Evolutionary conservation across 2,329 filamentous ascomycete species (phyloP).

Genomic region (Alternaria postmessia): DNA sequence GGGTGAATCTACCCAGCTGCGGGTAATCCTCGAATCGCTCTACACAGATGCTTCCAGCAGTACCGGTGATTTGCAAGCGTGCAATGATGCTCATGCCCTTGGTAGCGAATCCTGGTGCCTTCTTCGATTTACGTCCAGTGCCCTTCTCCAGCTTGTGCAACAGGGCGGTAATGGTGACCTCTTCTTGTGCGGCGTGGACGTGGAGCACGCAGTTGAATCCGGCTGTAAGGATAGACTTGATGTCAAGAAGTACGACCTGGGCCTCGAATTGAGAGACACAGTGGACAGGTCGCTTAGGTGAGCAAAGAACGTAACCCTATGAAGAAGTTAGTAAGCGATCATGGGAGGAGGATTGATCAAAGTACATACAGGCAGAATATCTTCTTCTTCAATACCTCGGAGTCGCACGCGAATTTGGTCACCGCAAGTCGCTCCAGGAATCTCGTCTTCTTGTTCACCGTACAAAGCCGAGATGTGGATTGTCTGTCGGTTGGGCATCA

Average conservation of each 20-base stretch:
- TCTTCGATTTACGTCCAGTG: constrained; percentile 91
- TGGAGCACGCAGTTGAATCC: constrained; percentile 99
- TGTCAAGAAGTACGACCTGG: constrained; percentile 92
- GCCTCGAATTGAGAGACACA: constrained; percentile 91
- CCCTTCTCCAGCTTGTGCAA: constrained; percentile 96
- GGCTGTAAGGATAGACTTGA: constrained; percentile 91
- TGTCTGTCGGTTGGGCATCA: constrained; percentile 94
- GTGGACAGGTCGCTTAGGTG: constrained; percentile 90
- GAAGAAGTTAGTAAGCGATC: neutral
- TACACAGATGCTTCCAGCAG: constrained; percentile 86
- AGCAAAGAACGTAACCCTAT: constrained; percentile 86
- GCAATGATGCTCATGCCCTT: constrained; percentile 88
- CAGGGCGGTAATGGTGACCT: constrained; percentile 88
- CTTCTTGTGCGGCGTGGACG: constrained; percentile 96
- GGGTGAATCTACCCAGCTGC: constrained; percentile 60
- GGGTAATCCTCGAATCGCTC: constrained; percentile 96
- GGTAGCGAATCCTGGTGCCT: constrained; percentile 87
- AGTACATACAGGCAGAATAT: constrained; percentile 74
- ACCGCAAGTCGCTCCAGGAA: constrained; percentile 81
- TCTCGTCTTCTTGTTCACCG: constrained; percentile 95
- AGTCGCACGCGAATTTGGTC: constrained; percentile 94
- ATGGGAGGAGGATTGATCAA: neutral
- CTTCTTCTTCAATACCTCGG: constrained; percentile 96
- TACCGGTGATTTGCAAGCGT: constrained; percentile 84
- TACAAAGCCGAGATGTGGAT: constrained; percentile 86